These are phyloP conservation scores for Erysimum cheiranthoides DNA, from an alignment of 345 rosid genomes.

Conservation along the genomic window DNA sequence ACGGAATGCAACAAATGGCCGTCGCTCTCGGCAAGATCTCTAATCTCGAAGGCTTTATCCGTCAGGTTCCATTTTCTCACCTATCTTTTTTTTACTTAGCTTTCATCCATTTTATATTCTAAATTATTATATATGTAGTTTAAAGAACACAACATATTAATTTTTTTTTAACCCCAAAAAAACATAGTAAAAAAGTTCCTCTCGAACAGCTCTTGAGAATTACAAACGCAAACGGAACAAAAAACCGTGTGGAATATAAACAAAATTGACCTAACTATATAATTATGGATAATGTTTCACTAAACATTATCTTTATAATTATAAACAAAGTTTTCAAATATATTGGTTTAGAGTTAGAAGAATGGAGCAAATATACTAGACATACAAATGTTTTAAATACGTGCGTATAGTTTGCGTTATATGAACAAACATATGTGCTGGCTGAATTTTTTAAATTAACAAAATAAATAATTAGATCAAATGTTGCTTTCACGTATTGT, in stretches of 20 bases:
- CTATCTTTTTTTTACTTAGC: background rate
- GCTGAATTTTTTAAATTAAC: slow-evolving; percentile 25
- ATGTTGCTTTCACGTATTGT: slow-evolving; percentile 48
- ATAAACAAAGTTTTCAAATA: too few relatives aligned
- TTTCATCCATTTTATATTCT: background rate
- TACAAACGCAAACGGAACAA: background rate
- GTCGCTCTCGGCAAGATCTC: slow-evolving; percentile 88
- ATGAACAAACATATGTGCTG: slow-evolving; percentile 39
- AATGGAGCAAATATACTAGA: background rate
- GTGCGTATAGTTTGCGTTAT: slow-evolving; percentile 18
- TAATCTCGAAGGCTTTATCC: slow-evolving; percentile 90
- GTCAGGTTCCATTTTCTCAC: slow-evolving; percentile 67
- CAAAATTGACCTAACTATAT: background rate
- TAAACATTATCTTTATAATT: too few relatives aligned
- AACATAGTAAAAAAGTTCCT: too few relatives aligned
- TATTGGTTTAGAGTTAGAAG: background rate
- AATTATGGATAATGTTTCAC: background rate
- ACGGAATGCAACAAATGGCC: slow-evolving; percentile 96
- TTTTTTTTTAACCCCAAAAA: too few relatives aligned
- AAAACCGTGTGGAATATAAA: background rate
- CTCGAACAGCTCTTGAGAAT: too few relatives aligned
- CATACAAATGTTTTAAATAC: background rate
- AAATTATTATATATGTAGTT: too few relatives aligned
- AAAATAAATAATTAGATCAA: slow-evolving; percentile 23
- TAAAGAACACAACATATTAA: too few relatives aligned